phyloP scores from a whole-genome alignment of 129 eudicot species.

The Escallonia herrerae region DNA sequence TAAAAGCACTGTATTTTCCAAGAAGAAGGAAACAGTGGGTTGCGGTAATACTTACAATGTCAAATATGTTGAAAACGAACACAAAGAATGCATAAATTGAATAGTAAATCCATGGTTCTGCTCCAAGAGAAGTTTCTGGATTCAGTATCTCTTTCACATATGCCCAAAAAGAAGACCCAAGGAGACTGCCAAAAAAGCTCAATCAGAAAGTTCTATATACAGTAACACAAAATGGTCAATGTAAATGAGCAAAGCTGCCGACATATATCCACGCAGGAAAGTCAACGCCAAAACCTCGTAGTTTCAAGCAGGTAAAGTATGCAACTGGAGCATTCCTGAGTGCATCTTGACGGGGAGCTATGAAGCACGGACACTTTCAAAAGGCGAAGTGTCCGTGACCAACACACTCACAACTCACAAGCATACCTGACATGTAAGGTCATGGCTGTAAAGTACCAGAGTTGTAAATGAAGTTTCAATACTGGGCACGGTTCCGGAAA shows the following conservation, averaged over 20 bases:
- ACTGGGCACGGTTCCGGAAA: too few relatives aligned
- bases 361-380: too few relatives aligned
- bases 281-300: too few relatives aligned
- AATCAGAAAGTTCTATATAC: constrained; percentile 10
- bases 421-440: too few relatives aligned
- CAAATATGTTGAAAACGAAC: constrained; percentile 88
- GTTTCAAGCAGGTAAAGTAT: too few relatives aligned
- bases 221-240: not conserved
- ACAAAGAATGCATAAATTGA: constrained; percentile 78
- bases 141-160: constrained; percentile 61
- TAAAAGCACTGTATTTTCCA: not conserved
- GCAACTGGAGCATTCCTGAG: too few relatives aligned
- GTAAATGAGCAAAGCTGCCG: not conserved
- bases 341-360: too few relatives aligned
- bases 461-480: too few relatives aligned
- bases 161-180: constrained; percentile 68
- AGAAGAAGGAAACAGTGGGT: not conserved
- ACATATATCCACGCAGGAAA: too few relatives aligned
- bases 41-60: constrained; percentile 65
- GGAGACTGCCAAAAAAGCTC: constrained; percentile 49
- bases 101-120: constrained; percentile 89
- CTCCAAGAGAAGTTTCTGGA: constrained; percentile 84
- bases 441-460: too few relatives aligned
- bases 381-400: too few relatives aligned
- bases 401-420: too few relatives aligned